Evolutionary conservation across 495 filamentous ascomycete species (phyloP), one percentile per base, ranked within the genome.

Genomic region (Podospora didyma): DNA sequence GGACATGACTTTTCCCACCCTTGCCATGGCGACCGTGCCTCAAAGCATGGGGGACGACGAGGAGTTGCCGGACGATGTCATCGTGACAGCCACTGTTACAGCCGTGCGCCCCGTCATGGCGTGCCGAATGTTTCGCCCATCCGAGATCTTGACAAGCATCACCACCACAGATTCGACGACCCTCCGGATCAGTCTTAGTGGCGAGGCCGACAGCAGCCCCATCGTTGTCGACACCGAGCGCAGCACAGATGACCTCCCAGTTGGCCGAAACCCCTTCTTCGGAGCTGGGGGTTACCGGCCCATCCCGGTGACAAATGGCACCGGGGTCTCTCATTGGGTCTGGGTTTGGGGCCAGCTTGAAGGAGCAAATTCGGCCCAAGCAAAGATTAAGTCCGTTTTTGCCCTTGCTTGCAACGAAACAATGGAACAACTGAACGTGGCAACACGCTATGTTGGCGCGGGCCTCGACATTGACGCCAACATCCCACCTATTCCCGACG

Each of bases 341-440:
- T 66, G 56, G 51, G 57, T 60, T 37, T 66, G 63, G 63, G 63
- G 63, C 48, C 63, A 66, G 46, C 54, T 66, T 11, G 12, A 47
- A 9, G 31, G 55, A 26, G 58, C 57, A 14, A 51, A 51, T 34
- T 56, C 51, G 14, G 46, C 39, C 48, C 31, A 53, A 23, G 35
- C 49, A 1, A 53, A 28, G 2, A 51, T 62, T 3, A 42, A 50
- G 37, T 51, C 35, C 24, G 44, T 61, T 11, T 51, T 54, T 1
- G 66, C 60, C 2, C 46, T 66, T 24, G 48, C 57, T 6, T 69
- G 63, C 57, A 69, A 64, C 35, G 66, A 69, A 45, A 56, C 63
- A 0, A 39, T 62, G 20, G 23, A 62, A n/a, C 57, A 57, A 47
- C 53, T 69, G 26, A 61, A 52, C 45, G 57, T 56, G 10, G 26